Percentiles rank a stretch among this genome's conserved stretches.
These are phyloP conservation scores for Didymella exigua DNA, from an alignment of 2,329 filamentous ascomycete species.

Conservation along the genomic window DNA sequence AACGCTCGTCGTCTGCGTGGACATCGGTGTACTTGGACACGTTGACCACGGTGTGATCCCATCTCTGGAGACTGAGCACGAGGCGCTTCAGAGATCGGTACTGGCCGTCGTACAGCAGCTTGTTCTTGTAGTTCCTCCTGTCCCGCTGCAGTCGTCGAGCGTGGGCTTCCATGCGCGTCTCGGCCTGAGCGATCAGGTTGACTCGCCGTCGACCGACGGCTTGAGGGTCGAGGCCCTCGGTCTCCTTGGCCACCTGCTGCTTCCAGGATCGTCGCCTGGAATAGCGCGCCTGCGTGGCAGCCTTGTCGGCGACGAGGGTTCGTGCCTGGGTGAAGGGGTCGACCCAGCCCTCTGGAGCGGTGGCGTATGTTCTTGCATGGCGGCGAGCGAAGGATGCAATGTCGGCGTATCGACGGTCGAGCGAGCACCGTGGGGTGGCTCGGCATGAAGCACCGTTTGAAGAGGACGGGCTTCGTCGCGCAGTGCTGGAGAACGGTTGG, in stretches of 20 bases:
- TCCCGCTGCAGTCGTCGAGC: constrained; percentile 1
- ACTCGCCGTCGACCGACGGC: constrained; percentile 16
- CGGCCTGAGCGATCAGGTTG: constrained; percentile 14
- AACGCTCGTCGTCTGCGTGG: constrained; percentile 2
- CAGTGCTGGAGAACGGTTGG: too few relatives aligned
- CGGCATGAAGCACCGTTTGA: neutral
- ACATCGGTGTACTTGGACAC: constrained; percentile 1
- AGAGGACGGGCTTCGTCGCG: too few relatives aligned
- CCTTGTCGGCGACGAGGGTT: neutral
- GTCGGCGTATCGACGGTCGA: constrained; percentile 31
- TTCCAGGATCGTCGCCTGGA: constrained; percentile 3
- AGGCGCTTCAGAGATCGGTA: constrained; percentile 39
- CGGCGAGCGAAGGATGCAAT: constrained; percentile 30
- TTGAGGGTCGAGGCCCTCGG: neutral
- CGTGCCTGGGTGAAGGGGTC: neutral
- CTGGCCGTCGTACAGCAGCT: constrained; percentile 26
- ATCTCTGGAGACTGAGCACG: constrained; percentile 25
- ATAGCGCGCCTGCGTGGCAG: neutral
- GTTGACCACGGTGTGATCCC: constrained; percentile 17
- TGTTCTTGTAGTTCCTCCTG: neutral
- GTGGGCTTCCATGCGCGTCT: neutral
- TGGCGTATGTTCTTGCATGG: constrained; percentile 18
- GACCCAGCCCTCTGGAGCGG: neutral
- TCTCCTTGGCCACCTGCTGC: neutral
- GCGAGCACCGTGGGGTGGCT: neutral